Conservation (phyloP, 1,284 basidiomycete species). For the Ustilago crameri region DNA sequence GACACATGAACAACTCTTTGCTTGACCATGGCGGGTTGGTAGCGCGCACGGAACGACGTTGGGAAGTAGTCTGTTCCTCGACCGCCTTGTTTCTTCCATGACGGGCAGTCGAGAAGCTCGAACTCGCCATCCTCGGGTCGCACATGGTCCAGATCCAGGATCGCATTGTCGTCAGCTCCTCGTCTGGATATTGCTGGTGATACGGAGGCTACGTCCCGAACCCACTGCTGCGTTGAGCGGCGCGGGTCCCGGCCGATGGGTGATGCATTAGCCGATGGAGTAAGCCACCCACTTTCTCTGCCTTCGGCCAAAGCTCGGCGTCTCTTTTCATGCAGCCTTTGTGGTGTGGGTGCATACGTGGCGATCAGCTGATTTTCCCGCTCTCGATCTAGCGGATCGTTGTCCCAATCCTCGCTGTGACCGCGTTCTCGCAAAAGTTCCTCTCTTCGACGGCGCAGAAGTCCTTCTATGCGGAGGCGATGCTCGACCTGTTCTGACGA, state of each 20-base stretch:
- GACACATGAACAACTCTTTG: conserved; percentile 48
- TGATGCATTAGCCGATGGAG: conserved; percentile 8
- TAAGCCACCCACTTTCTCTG: background rate
- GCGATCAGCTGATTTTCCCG: conserved; percentile 44
- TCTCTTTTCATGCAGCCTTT: conserved; percentile 23
- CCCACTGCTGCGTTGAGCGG: conserved; percentile 30
- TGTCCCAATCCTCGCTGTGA: conserved; percentile 18
- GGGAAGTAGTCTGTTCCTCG: conserved; percentile 59
- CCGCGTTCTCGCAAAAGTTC: conserved; percentile 43
- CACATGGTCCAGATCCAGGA: conserved; percentile 12
- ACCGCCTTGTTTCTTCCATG: conserved; percentile 47
- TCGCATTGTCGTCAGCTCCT: conserved; percentile 3
- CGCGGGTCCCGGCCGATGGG: conserved; percentile 10
- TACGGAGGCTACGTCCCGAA: conserved; percentile 21
- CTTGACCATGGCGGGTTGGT: conserved; percentile 55
- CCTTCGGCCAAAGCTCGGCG: conserved; percentile 12
- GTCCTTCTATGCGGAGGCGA: conserved; percentile 31
- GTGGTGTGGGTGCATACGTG: conserved; percentile 37
- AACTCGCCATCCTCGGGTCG: conserved; percentile 47
- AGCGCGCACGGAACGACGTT: conserved; percentile 49
- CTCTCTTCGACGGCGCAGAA: conserved; percentile 47
- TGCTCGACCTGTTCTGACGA: conserved; percentile 43
- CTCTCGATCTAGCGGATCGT: conserved; percentile 7
- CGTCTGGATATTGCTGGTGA: conserved; percentile 11
- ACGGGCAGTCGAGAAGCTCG: conserved; percentile 50